Evolutionary conservation across 2,329 filamentous ascomycete species (phyloP), one percentile per base, ranked within the genome.

Genomic region (Aspergillus sp.): DNA sequence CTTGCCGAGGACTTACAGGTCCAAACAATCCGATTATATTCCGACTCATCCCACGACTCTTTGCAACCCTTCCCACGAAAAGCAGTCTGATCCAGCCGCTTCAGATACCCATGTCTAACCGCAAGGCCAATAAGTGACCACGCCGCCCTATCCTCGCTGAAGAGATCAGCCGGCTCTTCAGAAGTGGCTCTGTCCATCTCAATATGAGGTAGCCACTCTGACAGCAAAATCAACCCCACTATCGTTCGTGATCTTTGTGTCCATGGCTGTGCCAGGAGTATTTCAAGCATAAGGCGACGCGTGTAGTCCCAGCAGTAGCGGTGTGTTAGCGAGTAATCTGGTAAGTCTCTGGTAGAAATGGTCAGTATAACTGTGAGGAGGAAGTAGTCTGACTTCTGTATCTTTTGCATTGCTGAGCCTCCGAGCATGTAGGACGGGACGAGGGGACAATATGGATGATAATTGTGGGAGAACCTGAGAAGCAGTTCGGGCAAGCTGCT

Each of bases 81-180:
- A 7, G 58, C 52, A 6, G 41, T 42, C 20, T 48, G 46, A 10
- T 60, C 55, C 15, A 60, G 37, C 10, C 51, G 57, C 13, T 51
- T 47, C n/a, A 60, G 48, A 45, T 59, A 60, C 3, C 50, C 48
- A 33, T 59, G 54, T 13, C 58, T 43, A 15, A 60, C 52, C 7
- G 56, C 58, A 12, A 52, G 55, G 1, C 58, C 58, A 19, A 60
- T 53, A 12, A 60, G 44, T 3, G 51, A 55, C 58, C 58, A 60
- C 7, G 57, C 57, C 27, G 51, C 53, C 13, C 49, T 54, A 43
- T 59, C 57, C 30, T 60, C 58, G 27, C 39, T 46, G 15, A 25
- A 42, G 3, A 19, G 3, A 19, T 22, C 13, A 9, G 13, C 13
- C 3, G 7, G 15, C 22, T 17, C 13, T 6, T 17, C 20, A 23